Conservation (phyloP, 352 stramenopile genomes). For the Phytophthora quininea region DNA sequence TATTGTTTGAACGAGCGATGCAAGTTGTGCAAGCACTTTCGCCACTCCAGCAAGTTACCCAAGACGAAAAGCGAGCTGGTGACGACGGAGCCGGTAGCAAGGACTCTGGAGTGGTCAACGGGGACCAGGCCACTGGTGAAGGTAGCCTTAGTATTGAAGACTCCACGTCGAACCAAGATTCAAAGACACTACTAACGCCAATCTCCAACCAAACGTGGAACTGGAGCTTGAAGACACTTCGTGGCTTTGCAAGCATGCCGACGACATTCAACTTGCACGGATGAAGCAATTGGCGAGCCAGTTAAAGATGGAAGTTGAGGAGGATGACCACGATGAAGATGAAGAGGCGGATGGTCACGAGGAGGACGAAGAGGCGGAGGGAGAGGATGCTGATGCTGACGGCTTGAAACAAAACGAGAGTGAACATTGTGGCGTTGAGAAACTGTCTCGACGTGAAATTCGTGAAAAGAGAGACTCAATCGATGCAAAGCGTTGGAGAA, state of each 20-base stretch:
- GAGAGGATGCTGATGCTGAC: slow-evolving; percentile 31
- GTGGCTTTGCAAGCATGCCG: slow-evolving; percentile 29
- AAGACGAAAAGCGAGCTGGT: slow-evolving; percentile 4
- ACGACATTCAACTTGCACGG: slow-evolving; percentile 28
- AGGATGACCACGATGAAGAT: slow-evolving; percentile 29
- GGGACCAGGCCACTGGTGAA: too few species aligned
- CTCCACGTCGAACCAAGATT: not conserved
- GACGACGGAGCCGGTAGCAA: too few species aligned
- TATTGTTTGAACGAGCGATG: slow-evolving; percentile 37
- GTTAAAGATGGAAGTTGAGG: slow-evolving; percentile 33
- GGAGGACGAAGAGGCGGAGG: slow-evolving; percentile 28
- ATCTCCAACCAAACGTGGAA: slow-evolving; percentile 32
- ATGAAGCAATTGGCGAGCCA: slow-evolving; percentile 19
- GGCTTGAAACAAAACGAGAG: slow-evolving; percentile 25
- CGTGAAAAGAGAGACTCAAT: slow-evolving; percentile 20
- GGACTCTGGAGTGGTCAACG: too few species aligned
- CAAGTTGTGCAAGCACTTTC: slow-evolving; percentile 16
- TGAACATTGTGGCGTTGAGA: slow-evolving; percentile 19
- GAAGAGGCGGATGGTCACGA: slow-evolving; percentile 37
- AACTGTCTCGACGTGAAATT: slow-evolving; percentile 3
- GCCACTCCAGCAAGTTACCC: not conserved
- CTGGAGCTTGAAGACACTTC: slow-evolving; percentile 38
- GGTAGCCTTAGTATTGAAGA: slow-evolving; percentile 1
- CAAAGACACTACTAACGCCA: not conserved
- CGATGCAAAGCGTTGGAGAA: slow-evolving; percentile 21